Percentiles rank a stretch among this genome's conserved stretches.
Conservation (phyloP, 1,284 basidiomycete species). For the Microbotryomycetes sp. region DNA sequence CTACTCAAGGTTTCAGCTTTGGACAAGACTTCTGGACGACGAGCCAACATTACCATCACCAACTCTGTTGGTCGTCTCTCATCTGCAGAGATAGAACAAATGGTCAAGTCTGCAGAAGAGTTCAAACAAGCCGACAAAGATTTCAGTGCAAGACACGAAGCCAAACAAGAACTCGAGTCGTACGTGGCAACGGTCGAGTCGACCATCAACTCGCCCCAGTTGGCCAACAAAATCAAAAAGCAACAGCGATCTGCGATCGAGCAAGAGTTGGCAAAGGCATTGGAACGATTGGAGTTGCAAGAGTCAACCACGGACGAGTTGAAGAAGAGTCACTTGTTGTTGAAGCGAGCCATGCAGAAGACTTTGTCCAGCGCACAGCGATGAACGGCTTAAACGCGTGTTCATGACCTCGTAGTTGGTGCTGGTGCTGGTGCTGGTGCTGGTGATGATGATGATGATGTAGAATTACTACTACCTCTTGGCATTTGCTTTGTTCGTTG, state of each 20-base stretch:
- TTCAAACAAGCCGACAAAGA: slow-evolving; percentile 96
- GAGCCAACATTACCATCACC: slow-evolving; percentile 76
- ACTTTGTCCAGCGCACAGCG: too few relatives aligned
- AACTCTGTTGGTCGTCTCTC: slow-evolving; percentile 98
- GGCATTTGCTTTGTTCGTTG: too few relatives aligned
- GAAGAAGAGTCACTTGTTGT: slow-evolving; percentile 82
- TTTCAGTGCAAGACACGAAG: slow-evolving; percentile 90
- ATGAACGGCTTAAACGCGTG: too few relatives aligned
- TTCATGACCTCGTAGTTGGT: too few relatives aligned
- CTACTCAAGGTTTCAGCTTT: slow-evolving; percentile 89
- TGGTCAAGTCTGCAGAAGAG: slow-evolving; percentile 81
- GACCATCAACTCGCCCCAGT: slow-evolving; percentile 87
- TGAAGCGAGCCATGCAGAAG: slow-evolving; percentile 81
- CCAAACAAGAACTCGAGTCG: slow-evolving; percentile 90
- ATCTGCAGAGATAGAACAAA: slow-evolving; percentile 97
- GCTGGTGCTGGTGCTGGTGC: too few relatives aligned
- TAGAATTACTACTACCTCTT: too few relatives aligned
- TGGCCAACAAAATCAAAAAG: slow-evolving; percentile 94
- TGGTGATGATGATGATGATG: too few relatives aligned
- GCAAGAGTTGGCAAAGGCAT: slow-evolving; percentile 87
- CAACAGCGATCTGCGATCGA: slow-evolving; percentile 88
- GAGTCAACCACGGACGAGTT: slow-evolving; percentile 85
- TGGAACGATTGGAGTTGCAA: slow-evolving; percentile 95
- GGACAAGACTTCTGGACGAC: slow-evolving; percentile 86
- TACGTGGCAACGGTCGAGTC: slow-evolving; percentile 91